phyloP scores from a whole-genome alignment of 345 rosid species.

The Chamaenerion angustifolium region DNA sequence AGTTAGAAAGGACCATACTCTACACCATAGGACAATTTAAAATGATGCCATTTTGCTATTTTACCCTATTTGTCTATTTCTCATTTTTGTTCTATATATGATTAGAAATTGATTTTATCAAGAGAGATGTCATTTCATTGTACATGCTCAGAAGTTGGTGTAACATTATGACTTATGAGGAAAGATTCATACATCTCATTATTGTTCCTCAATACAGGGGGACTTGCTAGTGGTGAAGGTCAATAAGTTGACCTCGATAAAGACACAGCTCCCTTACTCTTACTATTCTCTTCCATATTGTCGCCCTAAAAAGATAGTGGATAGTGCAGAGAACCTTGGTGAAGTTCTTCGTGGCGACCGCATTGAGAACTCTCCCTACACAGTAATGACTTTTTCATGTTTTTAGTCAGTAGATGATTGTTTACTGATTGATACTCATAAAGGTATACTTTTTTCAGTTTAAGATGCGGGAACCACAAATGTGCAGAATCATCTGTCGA shows the following conservation, averaged over 20 bases:
- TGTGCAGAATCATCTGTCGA: constrained; percentile 57
- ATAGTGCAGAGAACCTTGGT: constrained; percentile 94
- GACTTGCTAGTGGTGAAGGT: constrained; percentile 74
- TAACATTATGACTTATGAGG: background rate
- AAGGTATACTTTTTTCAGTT: constrained; percentile 33
- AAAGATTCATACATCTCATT: background rate
- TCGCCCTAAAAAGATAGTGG: constrained; percentile 51
- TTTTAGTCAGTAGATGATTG: background rate
- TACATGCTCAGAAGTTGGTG: background rate
- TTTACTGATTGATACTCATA: constrained; percentile 9
- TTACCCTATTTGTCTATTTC: too few species aligned
- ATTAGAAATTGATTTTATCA: background rate
- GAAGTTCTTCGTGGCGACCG: constrained; percentile 98
- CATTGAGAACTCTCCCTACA: constrained; percentile 76
- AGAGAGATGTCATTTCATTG: background rate
- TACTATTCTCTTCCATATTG: constrained; percentile 71
- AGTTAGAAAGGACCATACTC: too few species aligned
- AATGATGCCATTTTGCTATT: too few species aligned
- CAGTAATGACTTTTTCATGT: constrained; percentile 24
- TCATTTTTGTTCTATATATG: too few species aligned
- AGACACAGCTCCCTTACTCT: constrained; percentile 89
- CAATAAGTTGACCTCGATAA: constrained; percentile 79
- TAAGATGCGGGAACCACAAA: constrained; percentile 79
- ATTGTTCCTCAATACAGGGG: constrained; percentile 30
- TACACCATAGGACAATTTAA: too few species aligned